Evolutionary conservation across 495 filamentous ascomycete species (phyloP), one percentile per base, ranked within the genome.

Genomic region (Penicillium chermesinum): DNA sequence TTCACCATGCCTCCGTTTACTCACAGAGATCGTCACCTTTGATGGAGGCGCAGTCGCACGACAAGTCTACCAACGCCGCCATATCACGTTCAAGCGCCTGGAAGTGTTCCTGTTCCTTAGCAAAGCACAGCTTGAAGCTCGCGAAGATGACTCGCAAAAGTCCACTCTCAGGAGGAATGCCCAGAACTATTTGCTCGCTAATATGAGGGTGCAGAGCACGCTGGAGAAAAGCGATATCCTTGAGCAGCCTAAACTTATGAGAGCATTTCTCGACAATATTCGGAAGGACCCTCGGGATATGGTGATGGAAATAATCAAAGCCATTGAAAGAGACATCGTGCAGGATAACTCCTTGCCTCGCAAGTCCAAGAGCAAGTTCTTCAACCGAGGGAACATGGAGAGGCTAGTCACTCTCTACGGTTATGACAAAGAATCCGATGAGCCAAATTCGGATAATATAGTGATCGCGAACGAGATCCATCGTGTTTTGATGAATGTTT

Each of bases 11-110:
- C 64, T 96, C 37, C 78, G 89, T 48, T 72, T 96, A 38, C 74
- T 96, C 39, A 85, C 80, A 16, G 89, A 96, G 66, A 73, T 87
- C 3, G 77, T 85, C 12, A 79, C 74, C 21, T 89, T 91, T 54
- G 88, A 95, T 67, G 90, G 89, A 6, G 90, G 89, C 13, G 79
- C 79, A 33, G 71, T 86, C 16, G 86, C 89, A 10, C 80, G 77
- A 33, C 75, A 79, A 34, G 67, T 94, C 19, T 90, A 89, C 57
- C 71, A 79, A 19, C 78, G 79, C 15, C 74, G 86, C 53, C 78
- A 84, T 40, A 80, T 80, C 44, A 89, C 85, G 3, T 83, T 91
- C 49, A 88, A 86, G 62, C 78, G 81, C 3, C 63, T 96, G 8
- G 83, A 79, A 17, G 58, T 70, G 19, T 78, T 78, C 19, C 60